Evolutionary conservation across 1,139 yeast species (phyloP).

Genomic region (Spathaspora sp.): DNA sequence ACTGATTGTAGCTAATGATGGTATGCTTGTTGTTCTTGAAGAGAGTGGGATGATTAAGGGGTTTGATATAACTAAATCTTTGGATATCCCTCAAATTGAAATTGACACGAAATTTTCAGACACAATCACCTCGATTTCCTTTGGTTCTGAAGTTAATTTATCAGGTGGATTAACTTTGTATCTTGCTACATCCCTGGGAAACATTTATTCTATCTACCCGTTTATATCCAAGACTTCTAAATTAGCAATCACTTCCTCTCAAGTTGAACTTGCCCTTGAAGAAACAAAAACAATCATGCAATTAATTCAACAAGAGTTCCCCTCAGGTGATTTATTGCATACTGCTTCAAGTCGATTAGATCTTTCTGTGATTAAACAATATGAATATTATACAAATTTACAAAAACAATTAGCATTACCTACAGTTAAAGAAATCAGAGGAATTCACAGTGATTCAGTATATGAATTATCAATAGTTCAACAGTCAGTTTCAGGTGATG

Average conservation of each 20-base stretch:
- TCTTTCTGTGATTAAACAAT: slow-evolving; percentile 19
- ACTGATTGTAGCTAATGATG: slow-evolving; percentile 24
- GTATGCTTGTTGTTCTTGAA: slow-evolving; percentile 33
- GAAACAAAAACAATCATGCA: slow-evolving; percentile 23
- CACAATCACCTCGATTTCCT: slow-evolving; percentile 31
- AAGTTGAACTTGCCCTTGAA: slow-evolving; percentile 24
- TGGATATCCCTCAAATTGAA: slow-evolving; percentile 23
- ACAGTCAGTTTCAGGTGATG: slow-evolving; percentile 12
- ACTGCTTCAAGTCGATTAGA: slow-evolving; percentile 17
- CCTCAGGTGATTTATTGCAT: slow-evolving; percentile 9
- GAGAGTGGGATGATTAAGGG: slow-evolving; percentile 20
- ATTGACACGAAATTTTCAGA: slow-evolving; percentile 22
- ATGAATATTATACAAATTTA: slow-evolving; percentile 19
- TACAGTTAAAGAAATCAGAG: slow-evolving; percentile 12
- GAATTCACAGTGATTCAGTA: slow-evolving; percentile 9
- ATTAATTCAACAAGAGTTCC: slow-evolving; percentile 19
- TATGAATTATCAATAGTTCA: slow-evolving; percentile 16
- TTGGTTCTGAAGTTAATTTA: slow-evolving; percentile 32
- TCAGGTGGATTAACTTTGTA: slow-evolving; percentile 39
- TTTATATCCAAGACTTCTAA: slow-evolving; percentile 21
- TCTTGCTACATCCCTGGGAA: slow-evolving; percentile 21
- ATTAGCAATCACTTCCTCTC: slow-evolving; percentile 23
- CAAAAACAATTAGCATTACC: slow-evolving; percentile 16
- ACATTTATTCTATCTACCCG: slow-evolving; percentile 35
- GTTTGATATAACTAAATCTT: slow-evolving; percentile 31